Base-by-base conservation (phyloP, 2,329 filamentous ascomycete species). In the Coniella lustricola region DNA sequence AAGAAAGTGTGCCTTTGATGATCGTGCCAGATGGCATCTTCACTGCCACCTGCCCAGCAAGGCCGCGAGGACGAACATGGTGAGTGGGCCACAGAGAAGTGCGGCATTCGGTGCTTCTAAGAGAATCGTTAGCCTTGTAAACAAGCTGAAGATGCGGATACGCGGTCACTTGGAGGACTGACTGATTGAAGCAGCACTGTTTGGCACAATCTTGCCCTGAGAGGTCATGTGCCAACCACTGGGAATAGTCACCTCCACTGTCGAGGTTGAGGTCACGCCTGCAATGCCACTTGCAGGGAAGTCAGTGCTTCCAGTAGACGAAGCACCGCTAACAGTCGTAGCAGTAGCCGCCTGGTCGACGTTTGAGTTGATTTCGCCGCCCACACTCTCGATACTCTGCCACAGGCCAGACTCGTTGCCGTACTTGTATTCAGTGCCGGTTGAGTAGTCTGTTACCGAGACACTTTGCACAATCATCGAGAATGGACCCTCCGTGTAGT, bases 381-480 rank as follows among this genome's bases (percentile, higher is more conserved):
- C 90, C n/a, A 84, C 77, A 46, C 91, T 82, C 58, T 79, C 68
- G 65, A 98, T 97, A 42, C 87, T 91, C 56, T 79, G 62, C 87
- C 89, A 95, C 18, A 74, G 78, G 41, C 93, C 93, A 41, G 77
- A 84, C 33, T 75, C 79, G 64, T 93, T 87, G 56, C 79, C 79
- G 70, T 97, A 98, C 49, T 71, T 74, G 73, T 98, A 98, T 54
- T 85, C 73, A 16, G 77, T 84, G 46, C 93, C 93, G 1, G 90
- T 96, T 18, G 90, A 96, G 72, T 97, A 98, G 71, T 98, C 93
- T 44, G 83, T 84, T 36, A 95, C 79, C 47, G 77, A 73, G 57
- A 96, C 68, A 25, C 78, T 85, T 66, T 85, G 79, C 62, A 97
- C 83, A 46, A 79, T 71, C 90, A 97, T 97, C 55, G 76, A 81